Base-by-base conservation (phyloP, 192 early-diverging fungal species). In the Geranomyces michiganensis region DNA sequence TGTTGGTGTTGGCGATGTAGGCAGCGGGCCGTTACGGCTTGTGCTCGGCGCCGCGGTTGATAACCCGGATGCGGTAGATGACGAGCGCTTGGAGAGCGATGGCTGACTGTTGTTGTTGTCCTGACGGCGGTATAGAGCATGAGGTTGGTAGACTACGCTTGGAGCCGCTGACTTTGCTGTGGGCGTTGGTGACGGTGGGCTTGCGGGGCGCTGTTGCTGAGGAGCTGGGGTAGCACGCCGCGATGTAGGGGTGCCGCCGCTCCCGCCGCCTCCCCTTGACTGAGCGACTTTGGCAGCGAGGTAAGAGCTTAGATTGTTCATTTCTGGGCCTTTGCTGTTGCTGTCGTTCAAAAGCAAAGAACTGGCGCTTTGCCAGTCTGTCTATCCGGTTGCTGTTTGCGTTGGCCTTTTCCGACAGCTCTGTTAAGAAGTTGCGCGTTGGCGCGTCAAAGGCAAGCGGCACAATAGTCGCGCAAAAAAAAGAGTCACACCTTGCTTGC, bases 201-300 rank as follows among this genome's bases (percentile, higher is more conserved):
- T n/a, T 58, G 67, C 17, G 26, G 53, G 12, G 51, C 10, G 31
- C 51, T 26, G 48, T 19, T 68, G 53, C 8, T 65, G 36, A 17
- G 19, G 29, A 6, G 2, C 30, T 15, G n/a, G 29, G 30, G n/a
- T 62, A 27, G 1, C n/a, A 27, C n/a, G 8, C n/a, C 3, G 24
- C 9, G 29, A 1, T 15, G 55, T 9, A 12, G 29, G 55, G 12
- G 24, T 5, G 12, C 29, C 55, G 29, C 36, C 27, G 22, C 12
- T 5, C 24, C 29, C 55, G 29, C 36, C 27, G 22, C 12, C 24
- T 48, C 21, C 24, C 53, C 31, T 26, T 56, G 67, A 53, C 26
- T 61, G 70, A 21, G 70, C 70, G 26, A 60, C 70, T 64, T 72
- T 72, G 14, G 70, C 70, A 31, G 70, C 70, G n/a, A 72, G 44